Evolutionary conservation across 2,329 filamentous ascomycete species (phyloP).

Genomic region (Aspergillus calidoustus): DNA sequence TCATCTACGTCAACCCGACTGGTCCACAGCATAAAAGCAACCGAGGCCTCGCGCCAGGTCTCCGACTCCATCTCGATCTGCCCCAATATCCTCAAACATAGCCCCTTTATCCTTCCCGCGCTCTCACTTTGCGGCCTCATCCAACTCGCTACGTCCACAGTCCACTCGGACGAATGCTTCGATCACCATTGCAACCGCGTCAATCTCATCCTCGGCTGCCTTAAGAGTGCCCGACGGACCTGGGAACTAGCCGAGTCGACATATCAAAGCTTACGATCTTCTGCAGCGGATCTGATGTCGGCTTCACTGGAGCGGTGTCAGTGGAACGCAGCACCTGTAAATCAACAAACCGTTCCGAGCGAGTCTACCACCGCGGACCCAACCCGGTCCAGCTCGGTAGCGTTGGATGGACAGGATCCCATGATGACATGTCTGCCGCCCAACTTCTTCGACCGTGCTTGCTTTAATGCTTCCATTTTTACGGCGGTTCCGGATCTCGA

Average conservation of each 20-base stretch:
- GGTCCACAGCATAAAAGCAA: constrained; percentile 42
- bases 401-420: neutral
- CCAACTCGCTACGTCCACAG: constrained; percentile 39
- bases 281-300: constrained; percentile 25
- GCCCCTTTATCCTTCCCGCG: constrained; percentile 36
- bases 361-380: neutral
- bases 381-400: neutral
- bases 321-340: neutral
- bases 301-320: neutral
- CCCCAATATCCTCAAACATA: constrained; percentile 37
- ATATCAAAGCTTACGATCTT: constrained; percentile 32
- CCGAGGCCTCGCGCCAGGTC: constrained; percentile 39
- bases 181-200: constrained; percentile 45
- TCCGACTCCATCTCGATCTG: constrained; percentile 40
- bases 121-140: constrained; percentile 40
- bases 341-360: neutral
- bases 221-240: constrained; percentile 36
- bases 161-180: constrained; percentile 43
- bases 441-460: neutral
- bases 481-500: neutral
- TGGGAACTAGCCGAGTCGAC: constrained; percentile 37
- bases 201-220: constrained; percentile 39
- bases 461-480: neutral
- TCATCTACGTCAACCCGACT: constrained; percentile 39
- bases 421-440: neutral